Evolutionary conservation across 2,329 filamentous ascomycete species (phyloP).

Genomic region (Hyphodiscus sp.): DNA sequence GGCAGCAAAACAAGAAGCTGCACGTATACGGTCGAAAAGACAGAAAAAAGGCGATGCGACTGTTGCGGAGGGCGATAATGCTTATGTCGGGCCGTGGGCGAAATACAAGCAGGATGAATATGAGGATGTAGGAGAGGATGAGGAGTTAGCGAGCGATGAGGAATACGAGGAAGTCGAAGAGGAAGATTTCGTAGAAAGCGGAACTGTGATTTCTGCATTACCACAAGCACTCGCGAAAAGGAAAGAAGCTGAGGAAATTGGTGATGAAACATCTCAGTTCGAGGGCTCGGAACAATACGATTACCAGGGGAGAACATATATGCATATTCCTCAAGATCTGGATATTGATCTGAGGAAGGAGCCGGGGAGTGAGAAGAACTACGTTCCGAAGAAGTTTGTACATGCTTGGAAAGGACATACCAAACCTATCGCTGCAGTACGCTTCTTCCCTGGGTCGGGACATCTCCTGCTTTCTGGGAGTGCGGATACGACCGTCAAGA

Average conservation of each 20-base stretch:
- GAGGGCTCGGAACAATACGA: slow-evolving; percentile 79
- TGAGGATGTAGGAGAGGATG: slow-evolving; percentile 67
- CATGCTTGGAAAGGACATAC: slow-evolving; percentile 81
- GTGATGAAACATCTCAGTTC: slow-evolving; percentile 79
- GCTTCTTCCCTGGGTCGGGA: slow-evolving; percentile 82
- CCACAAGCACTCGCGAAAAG: slow-evolving; percentile 46
- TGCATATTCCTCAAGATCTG: slow-evolving; percentile 92
- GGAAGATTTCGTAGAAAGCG: slow-evolving; percentile 57
- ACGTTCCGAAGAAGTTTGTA: slow-evolving; percentile 87
- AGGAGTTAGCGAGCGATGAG: slow-evolving; percentile 68
- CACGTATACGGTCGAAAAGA: slow-evolving; percentile 62
- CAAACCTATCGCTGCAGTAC: slow-evolving; percentile 81
- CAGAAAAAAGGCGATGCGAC: slow-evolving; percentile 81
- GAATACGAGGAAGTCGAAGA: slow-evolving; percentile 75
- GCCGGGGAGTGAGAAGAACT: slow-evolving; percentile 74
- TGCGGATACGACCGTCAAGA: slow-evolving; percentile 83
- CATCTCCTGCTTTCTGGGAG: slow-evolving; percentile 86
- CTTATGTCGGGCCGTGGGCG: slow-evolving; percentile 95
- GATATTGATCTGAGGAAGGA: slow-evolving; percentile 82
- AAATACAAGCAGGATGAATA: slow-evolving; percentile 68
- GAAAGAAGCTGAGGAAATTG: slow-evolving; percentile 51
- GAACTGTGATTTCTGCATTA: slow-evolving; percentile 52
- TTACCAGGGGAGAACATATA: slow-evolving; percentile 93
- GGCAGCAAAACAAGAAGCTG: slow-evolving; percentile 64
- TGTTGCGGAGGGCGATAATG: slow-evolving; percentile 76